Evolutionary conservation across 2,329 filamentous ascomycete genomes (phyloP), one percentile per base, ranked within the genome.

Genomic region (Pestalotiopsis sp.): DNA sequence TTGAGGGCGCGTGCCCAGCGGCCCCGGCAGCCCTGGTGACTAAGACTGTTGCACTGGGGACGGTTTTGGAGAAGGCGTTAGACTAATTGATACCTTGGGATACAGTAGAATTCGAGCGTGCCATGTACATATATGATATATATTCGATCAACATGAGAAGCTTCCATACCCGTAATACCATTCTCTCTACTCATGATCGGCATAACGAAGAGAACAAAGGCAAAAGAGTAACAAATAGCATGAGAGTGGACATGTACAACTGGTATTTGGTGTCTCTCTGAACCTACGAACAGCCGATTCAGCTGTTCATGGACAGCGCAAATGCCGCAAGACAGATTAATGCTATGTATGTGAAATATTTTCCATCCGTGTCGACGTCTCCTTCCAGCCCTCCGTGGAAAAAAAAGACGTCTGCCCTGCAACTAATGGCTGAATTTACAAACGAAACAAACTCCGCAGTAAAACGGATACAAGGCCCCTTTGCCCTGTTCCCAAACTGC

Each of bases 371-470:
- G 45, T 11, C 7, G 14, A n/a, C 20, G 5, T n/a, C 45, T 52
- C 45, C 17, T 36, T 23, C 45, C 14, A 52, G 45, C 17, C 14
- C 45, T 36, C 31, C 31, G 31, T 9, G 31, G 20, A 23, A 36
- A 36, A 36, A 31, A 52, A 49, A 52, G 45, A 52, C 45, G 20
- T n/a, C 45, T 52, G 45, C 45, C 17, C 45, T 9, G 45, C 45
- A 52, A 52, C 45, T 52, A n/a, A 52, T 52, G 17, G 20, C 17
- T 9, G 14, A n/a, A 20, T 52, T n/a, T 20, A 52, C 45, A 52
- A 66, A 57, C 23, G 31, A 58, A 68, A 68, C 45, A 20, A 66
- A 66, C 20, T 58, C 49, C 63, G 57, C 67, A 41, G 57, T 27
- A 57, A 62, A 52, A 45, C 41, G 64, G 59, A 62, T 66, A 66